A percentile compares a stretch with the other conserved stretches of the same genome.
phyloP scores from a whole-genome alignment of 305 asterid genomes.

The Ilex paraguariensis region DNA sequence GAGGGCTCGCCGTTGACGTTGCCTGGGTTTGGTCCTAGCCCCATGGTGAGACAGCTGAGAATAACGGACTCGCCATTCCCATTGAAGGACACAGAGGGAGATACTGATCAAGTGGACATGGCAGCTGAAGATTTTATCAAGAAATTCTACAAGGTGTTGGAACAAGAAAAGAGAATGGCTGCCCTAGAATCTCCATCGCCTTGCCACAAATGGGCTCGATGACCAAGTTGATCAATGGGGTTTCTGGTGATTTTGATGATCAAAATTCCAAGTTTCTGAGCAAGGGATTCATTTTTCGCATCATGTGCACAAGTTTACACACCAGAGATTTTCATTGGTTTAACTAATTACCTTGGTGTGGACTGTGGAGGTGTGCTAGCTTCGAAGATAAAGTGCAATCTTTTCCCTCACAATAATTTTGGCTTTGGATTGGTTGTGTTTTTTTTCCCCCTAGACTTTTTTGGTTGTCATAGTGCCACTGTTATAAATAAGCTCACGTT shows the following conservation, averaged over 20 bases:
- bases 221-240: background rate
- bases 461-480: too few species aligned
- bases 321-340: too few species aligned
- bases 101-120: constrained; percentile 32
- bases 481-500: too few species aligned
- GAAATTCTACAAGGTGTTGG: constrained; percentile 33
- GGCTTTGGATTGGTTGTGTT: too few species aligned
- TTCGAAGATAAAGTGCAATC: too few species aligned
- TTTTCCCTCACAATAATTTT: too few species aligned
- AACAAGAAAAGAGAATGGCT: constrained; percentile 17
- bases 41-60: constrained; percentile 30
- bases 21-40: constrained; percentile 34
- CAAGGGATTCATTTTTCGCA: background rate
- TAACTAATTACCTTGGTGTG: too few species aligned
- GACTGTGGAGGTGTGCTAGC: too few species aligned
- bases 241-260: background rate
- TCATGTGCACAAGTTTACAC: background rate
- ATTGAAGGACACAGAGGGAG: constrained; percentile 20
- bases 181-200: constrained; percentile 38
- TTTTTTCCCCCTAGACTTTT: too few species aligned
- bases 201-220: constrained; percentile 17
- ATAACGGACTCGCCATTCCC: constrained; percentile 33
- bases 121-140: constrained; percentile 46
- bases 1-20: constrained; percentile 15
- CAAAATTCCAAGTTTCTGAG: too few species aligned